Percentiles rank a stretch among this genome's conserved stretches.
Evolutionary conservation across 306 rosid genomes (phyloP).

Genomic region (Vicia villosa): DNA sequence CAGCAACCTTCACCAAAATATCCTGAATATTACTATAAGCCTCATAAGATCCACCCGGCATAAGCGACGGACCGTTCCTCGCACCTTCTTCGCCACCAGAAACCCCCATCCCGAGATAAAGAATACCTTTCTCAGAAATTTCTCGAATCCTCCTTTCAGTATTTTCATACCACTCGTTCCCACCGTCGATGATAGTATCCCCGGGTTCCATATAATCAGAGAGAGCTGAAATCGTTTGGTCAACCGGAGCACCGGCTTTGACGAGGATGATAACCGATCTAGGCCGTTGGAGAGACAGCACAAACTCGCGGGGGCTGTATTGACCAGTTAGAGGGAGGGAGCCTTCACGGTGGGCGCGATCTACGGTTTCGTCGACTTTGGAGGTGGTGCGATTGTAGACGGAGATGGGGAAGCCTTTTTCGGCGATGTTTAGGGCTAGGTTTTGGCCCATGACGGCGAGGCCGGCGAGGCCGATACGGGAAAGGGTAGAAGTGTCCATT

Average conservation of each 20-base stretch:
- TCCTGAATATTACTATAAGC: slow-evolving; percentile 73
- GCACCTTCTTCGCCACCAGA: slow-evolving; percentile 98
- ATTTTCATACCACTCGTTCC: slow-evolving; percentile 93
- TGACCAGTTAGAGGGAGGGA: slow-evolving; percentile 70
- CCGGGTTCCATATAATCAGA: slow-evolving; percentile 81
- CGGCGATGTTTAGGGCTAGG: slow-evolving; percentile 93
- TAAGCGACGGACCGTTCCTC: slow-evolving; percentile 75
- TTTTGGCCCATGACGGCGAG: slow-evolving; percentile 99
- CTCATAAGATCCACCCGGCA: slow-evolving; percentile 83
- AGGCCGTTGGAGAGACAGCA: slow-evolving; percentile 81
- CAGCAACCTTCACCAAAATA: slow-evolving; percentile 71
- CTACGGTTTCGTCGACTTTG: slow-evolving; percentile 86
- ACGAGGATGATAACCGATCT: slow-evolving; percentile 92
- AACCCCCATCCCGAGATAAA: slow-evolving; percentile 91
- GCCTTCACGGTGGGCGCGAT: slow-evolving; percentile 75
- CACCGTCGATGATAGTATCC: slow-evolving; percentile 84
- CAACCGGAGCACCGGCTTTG: slow-evolving; percentile 92
- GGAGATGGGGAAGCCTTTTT: slow-evolving; percentile 94
- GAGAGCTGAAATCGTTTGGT: slow-evolving; percentile 81
- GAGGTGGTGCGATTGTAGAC: slow-evolving; percentile 89
- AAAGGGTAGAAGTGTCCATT: slow-evolving; percentile 72
- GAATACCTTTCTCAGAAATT: slow-evolving; percentile 48
- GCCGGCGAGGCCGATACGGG: slow-evolving; percentile 91
- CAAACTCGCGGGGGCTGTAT: slow-evolving; percentile 76
- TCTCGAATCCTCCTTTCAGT: slow-evolving; percentile 73